Base-by-base conservation (phyloP, 1,139 yeast genomes). In the Taiozyma onychis region DNA sequence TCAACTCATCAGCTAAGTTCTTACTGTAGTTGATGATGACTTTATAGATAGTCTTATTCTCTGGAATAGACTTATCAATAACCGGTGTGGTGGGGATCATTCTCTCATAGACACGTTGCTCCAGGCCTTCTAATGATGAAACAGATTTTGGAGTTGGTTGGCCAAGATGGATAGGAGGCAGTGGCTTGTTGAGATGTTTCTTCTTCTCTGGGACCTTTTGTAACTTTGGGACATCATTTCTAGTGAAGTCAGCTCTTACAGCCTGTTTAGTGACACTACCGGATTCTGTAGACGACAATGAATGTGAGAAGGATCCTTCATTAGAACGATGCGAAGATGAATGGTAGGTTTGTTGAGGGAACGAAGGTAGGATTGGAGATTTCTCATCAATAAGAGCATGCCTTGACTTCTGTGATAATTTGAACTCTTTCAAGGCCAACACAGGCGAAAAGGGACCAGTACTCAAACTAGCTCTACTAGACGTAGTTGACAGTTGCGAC, bases 1-100 rank as follows among this genome's bases (percentile, higher is more conserved):
- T 49, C 16, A 72, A 58, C 49, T 72, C 76, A 59, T 71, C 76
- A 8, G 68, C 56, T 27, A 71, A 55, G 26, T 54, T 59, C 41
- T 71, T 68, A 1, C 45, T 44, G 48, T 70, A 72, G 2, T 54
- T 51, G 26, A 57, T 50, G 0, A 50, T 43, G 1, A 66, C 72
- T 28, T 41, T 48, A 48, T 60, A 66, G 1, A 63, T 48, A 4
- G 46, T 39, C 28, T 54, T 50, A 30, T 55, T 49, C n/a, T 46
- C 44, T 14, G 49, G 50, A 35, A 45, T 46, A 9, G 47, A 34
- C 27, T 47, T 41, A 28, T 54, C 57, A n/a, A 54, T 50, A 1
- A 45, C 49, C n/a, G 61, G 59, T 2, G 59, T 58, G 2, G 55
- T 52, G 18, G 61, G 58, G n/a, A 52, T 55, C 45, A 39, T 50